Base-by-base conservation (phyloP, 768 basidiomycete species). In the Trametes cubensis region DNA sequence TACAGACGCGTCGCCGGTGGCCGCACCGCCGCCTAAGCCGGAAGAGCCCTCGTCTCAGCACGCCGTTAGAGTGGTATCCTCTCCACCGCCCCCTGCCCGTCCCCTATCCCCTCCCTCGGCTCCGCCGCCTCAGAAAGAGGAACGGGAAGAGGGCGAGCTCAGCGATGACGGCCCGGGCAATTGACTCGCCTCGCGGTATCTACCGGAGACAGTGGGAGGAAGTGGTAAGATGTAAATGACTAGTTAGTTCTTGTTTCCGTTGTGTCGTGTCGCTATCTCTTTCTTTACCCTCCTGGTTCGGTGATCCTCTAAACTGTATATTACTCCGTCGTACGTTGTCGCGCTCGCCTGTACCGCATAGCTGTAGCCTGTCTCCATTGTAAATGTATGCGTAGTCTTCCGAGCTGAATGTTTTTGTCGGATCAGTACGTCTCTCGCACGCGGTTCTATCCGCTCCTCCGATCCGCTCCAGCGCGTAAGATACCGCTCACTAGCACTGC, bases 141-240 rank as follows among this genome's bases (percentile, higher is more conserved):
- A 68, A 48, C 65, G 64, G 14, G 67, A 68, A 34, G 67, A 68
- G 49, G 67, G 67, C n/a, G 67, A 68, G 51, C 65, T 68, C 21
- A 67, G 67, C 59, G 67, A 46, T 41, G 42, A 52, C 42, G 38
- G n/a, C 28, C 45, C 44, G 15, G 7, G 8, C 15, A 28, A 15
- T 20, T 23, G 15, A 14, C 48, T 28, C 23, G 10, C 14, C 47
- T 20, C 28, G 11, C 39, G 8, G 38, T 15, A 30, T 5, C 2
- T 20, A 5, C 17, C 47, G 44, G n/a, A 23, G n/a, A 20, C 14
- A 11, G 38, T 40, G 34, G 61, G 60, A 40, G 10, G 38, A 6
- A 40, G 23, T 34, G 26, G 21, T 51, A 26, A 49, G 25, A 6
- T 46, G 61, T 53, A 57, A 25, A 55, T 55, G 28, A 44, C 21